Evolutionary conservation across 2,329 filamentous ascomycete genomes (phyloP).

Genomic region (Diaporthe citri): DNA sequence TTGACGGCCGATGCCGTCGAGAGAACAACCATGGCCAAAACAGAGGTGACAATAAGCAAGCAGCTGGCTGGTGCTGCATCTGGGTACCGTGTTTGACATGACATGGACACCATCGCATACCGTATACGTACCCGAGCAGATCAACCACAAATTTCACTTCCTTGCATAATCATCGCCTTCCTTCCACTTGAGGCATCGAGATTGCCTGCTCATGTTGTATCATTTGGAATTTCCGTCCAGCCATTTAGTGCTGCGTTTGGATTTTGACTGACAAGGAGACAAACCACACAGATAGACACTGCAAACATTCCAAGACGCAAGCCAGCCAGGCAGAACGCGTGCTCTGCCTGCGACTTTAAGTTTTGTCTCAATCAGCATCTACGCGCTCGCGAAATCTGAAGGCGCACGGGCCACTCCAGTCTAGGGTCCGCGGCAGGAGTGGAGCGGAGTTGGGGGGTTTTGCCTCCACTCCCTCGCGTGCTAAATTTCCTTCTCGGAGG

Average conservation of each 20-base stretch:
- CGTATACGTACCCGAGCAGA: background rate
- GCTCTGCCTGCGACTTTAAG: background rate
- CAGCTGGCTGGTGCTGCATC: background rate
- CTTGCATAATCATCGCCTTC: constrained; percentile 7
- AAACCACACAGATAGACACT: background rate
- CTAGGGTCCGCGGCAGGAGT: constrained; percentile 10
- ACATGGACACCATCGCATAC: background rate
- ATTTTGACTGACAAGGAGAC: background rate
- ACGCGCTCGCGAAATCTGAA: background rate
- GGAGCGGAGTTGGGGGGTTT: constrained; percentile 9
- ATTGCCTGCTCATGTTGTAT: background rate
- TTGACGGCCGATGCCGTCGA: background rate
- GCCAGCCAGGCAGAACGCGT: background rate
- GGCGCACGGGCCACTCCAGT: background rate
- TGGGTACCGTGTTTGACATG: background rate
- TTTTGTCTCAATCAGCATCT: constrained; percentile 5
- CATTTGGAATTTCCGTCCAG: background rate
- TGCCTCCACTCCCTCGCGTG: constrained; percentile 27
- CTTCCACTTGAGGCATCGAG: background rate
- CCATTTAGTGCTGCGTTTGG: background rate
- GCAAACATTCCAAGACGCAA: background rate
- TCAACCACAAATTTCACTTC: background rate
- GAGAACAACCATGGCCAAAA: background rate
- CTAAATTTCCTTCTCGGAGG: constrained; percentile 32
- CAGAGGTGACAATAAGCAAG: background rate